Percentiles rank a stretch among this genome's conserved stretches.
Conservation (phyloP, 2,329 filamentous ascomycete genomes). For the Reticulascus tulasneorum region DNA sequence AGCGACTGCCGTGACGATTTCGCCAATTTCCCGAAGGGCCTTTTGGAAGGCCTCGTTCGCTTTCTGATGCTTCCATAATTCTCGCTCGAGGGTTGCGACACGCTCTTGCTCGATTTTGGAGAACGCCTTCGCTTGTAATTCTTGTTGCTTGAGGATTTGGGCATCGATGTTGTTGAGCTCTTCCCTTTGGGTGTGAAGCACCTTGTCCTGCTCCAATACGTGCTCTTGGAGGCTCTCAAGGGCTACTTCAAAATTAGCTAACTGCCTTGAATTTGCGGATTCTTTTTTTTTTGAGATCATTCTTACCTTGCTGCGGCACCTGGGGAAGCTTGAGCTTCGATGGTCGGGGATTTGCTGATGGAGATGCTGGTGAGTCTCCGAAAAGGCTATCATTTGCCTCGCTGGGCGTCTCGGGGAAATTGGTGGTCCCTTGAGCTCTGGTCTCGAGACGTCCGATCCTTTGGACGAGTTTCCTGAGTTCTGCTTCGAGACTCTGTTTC, state of each 20-base stretch:
- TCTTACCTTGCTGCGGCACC: conserved; percentile 15
- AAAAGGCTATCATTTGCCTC: conserved; percentile 66
- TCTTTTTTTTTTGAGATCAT: too few species aligned
- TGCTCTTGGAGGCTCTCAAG: conserved; percentile 83
- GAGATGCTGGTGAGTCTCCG: conserved; percentile 41
- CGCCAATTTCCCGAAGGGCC: conserved; percentile 90
- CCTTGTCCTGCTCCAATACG: conserved; percentile 88
- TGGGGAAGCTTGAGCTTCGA: conserved; percentile 13
- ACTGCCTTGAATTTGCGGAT: conserved; percentile 18
- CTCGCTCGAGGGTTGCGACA: conserved; percentile 83
- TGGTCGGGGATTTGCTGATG: conserved; percentile 37
- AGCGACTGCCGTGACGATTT: conserved; percentile 94
- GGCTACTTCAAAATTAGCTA: conserved; percentile 58
- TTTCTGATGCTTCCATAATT: conserved; percentile 95
- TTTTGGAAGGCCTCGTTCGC: conserved; percentile 99
- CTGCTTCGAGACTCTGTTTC: conserved; percentile 76
- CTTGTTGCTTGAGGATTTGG: conserved; percentile 80
- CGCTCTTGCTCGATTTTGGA: conserved; percentile 81
- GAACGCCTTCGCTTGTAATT: conserved; percentile 77
- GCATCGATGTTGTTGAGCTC: conserved; percentile 82
- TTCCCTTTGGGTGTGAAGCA: conserved; percentile 82
- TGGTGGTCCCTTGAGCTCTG: conserved; percentile 60
- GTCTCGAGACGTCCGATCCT: conserved; percentile 81
- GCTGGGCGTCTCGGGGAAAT: conserved; percentile 77
- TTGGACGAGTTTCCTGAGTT: conserved; percentile 73